A percentile compares a stretch with the other conserved stretches of the same genome.
Evolutionary conservation across 306 rosid genomes (phyloP).

Genomic region (Cercis canadensis): DNA sequence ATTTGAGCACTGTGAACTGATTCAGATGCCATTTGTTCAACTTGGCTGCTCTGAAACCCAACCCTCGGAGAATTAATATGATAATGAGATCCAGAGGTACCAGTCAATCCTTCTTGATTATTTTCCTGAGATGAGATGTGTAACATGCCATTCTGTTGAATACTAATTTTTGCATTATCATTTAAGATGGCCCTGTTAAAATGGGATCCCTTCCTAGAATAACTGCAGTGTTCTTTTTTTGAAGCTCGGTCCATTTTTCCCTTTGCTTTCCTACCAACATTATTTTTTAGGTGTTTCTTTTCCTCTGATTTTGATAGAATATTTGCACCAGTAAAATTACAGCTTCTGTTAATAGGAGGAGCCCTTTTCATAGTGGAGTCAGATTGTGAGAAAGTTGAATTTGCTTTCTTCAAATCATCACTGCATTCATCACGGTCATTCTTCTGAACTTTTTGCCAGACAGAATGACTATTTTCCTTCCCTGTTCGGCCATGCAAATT

Average conservation of each 20-base stretch:
- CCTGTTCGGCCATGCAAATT: slow-evolving; percentile 53
- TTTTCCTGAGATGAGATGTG: slow-evolving; percentile 43
- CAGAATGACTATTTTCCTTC: slow-evolving; percentile 71
- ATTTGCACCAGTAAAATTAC: slow-evolving; percentile 41
- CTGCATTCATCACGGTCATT: slow-evolving; percentile 44
- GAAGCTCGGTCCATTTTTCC: slow-evolving; percentile 46
- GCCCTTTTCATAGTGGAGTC: slow-evolving; percentile 46
- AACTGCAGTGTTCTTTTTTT: slow-evolving; percentile 50
- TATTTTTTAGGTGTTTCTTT: slow-evolving; percentile 54
- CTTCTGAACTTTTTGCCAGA: slow-evolving; percentile 91
- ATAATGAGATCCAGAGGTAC: slow-evolving; percentile 46
- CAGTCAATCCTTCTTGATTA: slow-evolving; percentile 39
- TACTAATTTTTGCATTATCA: slow-evolving; percentile 43
- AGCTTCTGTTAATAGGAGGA: slow-evolving; percentile 44
- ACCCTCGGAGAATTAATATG: slow-evolving; percentile 25
- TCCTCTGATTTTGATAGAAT: slow-evolving; percentile 44
- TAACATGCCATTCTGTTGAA: slow-evolving; percentile 45
- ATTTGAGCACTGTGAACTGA: slow-evolving; percentile 42
- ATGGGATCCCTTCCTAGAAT: slow-evolving; percentile 56
- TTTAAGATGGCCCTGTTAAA: slow-evolving; percentile 43
- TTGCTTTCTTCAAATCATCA: slow-evolving; percentile 55
- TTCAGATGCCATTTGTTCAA: slow-evolving; percentile 48
- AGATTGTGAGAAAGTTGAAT: slow-evolving; percentile 42
- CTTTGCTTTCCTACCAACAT: slow-evolving; percentile 54
- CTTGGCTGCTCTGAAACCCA: slow-evolving; percentile 38